These are phyloP conservation scores for Urtica urens DNA, from an alignment of 306 rosid species.

Conservation along the genomic window DNA sequence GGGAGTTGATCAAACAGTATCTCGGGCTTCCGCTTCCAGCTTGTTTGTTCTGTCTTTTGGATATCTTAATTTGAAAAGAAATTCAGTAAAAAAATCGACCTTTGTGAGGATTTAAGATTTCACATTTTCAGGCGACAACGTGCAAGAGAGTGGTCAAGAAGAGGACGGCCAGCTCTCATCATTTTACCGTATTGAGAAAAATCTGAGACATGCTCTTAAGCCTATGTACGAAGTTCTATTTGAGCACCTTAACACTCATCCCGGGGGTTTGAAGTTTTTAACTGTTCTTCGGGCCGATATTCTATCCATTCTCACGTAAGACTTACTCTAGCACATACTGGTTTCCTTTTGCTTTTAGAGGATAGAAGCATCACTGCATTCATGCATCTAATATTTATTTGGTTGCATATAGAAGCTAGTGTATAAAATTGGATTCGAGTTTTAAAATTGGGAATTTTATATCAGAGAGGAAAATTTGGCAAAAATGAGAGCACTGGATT, in stretches of 20 bases:
- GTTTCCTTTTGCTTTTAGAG: not conserved
- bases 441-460: conserved; percentile 12
- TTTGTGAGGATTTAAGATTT: conserved; percentile 10
- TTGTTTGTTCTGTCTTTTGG: conserved; percentile 29
- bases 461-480: conserved; percentile 67
- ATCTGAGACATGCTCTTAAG: conserved; percentile 71
- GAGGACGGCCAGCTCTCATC: conserved; percentile 48
- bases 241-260: conserved; percentile 80
- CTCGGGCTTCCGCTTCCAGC: conserved; percentile 68
- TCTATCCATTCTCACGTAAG: conserved; percentile 71
- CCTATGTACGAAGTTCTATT: conserved; percentile 79
- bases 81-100: not conserved
- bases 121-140: conserved; percentile 33
- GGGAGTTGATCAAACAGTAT: conserved; percentile 64
- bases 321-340: conserved; percentile 4
- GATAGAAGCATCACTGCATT: not conserved
- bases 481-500: conserved; percentile 75
- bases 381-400: not conserved
- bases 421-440: not conserved
- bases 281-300: conserved; percentile 72
- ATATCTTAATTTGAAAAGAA: not conserved
- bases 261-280: conserved; percentile 80
- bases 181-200: conserved; percentile 65
- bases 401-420: no score
- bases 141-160: conserved; percentile 31